Evolutionary conservation across 345 rosid genomes (phyloP).

Genomic region (Arabis hirsuta): DNA sequence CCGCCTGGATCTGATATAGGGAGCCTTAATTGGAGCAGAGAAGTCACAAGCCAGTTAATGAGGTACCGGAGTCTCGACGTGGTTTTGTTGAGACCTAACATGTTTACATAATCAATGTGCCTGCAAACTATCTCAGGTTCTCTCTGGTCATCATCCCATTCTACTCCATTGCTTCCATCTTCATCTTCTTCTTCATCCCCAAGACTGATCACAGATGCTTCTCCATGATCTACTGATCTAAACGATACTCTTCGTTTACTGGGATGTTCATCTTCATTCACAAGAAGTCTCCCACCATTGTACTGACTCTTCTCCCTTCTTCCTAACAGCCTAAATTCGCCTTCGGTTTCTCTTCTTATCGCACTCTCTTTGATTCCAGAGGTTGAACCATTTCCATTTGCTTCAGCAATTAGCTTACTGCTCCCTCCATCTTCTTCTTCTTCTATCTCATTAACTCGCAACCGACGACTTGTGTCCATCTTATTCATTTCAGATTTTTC

Average conservation of each 20-base stretch:
- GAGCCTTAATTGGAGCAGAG: constrained; percentile 81
- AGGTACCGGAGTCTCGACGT: constrained; percentile 77
- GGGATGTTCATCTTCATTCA: constrained; percentile 79
- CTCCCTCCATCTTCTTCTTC: constrained; percentile 66
- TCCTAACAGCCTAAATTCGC: constrained; percentile 93
- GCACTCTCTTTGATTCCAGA: constrained; percentile 88
- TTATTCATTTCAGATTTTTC: constrained; percentile 47
- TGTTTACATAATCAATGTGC: constrained; percentile 89
- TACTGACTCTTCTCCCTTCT: constrained; percentile 77
- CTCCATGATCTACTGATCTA: constrained; percentile 79
- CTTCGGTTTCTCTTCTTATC: constrained; percentile 98
- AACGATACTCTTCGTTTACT: constrained; percentile 92
- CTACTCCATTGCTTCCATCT: constrained; percentile 65
- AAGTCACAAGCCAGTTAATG: constrained; percentile 97
- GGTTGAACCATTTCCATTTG: constrained; percentile 56
- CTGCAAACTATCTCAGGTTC: constrained; percentile 87
- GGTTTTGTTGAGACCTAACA: constrained; percentile 96
- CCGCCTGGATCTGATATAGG: constrained; percentile 63
- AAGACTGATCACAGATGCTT: constrained; percentile 61
- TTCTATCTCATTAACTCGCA: constrained; percentile 63
- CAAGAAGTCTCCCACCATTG: constrained; percentile 72
- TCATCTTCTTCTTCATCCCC: constrained; percentile 72
- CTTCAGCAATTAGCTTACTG: constrained; percentile 42
- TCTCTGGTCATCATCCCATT: constrained; percentile 72
- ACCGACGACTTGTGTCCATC: constrained; percentile 27